phyloP scores from a whole-genome alignment of 2,329 filamentous ascomycete species.

The Botrytis elliptica region DNA sequence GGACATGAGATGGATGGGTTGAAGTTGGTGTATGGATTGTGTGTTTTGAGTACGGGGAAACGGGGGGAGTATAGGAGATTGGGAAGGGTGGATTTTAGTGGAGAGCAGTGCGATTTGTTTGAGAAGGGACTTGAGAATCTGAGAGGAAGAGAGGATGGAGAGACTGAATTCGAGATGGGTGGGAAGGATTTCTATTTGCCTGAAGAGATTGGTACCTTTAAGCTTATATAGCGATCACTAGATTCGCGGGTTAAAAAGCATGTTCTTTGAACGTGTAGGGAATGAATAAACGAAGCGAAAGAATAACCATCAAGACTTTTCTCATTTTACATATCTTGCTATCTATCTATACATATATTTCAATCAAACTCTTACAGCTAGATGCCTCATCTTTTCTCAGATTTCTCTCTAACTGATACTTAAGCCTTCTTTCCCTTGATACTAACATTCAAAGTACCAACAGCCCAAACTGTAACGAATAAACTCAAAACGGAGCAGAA shows the following conservation, averaged over 20 bases:
- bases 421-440: slow-evolving; percentile 33
- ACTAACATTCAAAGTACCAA: slow-evolving; percentile 51
- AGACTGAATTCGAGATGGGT: background rate
- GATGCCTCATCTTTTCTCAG: too few species aligned
- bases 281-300: background rate
- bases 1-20: background rate
- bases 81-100: background rate
- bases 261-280: background rate
- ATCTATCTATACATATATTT: slow-evolving; percentile 12
- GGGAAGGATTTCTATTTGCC: background rate
- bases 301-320: background rate
- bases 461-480: slow-evolving; percentile 70
- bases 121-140: background rate
- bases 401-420: background rate
- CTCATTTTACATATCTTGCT: slow-evolving; percentile 15
- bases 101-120: background rate
- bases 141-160: background rate
- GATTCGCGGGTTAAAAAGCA: background rate
- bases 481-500: slow-evolving; percentile 71
- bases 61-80: background rate
- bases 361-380: background rate
- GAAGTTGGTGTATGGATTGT: background rate
- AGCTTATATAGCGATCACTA: background rate
- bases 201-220: background rate
- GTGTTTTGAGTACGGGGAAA: background rate